Percentiles rank a stretch among this genome's conserved stretches.
Conservation (phyloP, 352 stramenopile species). For the Phytophthora tentaculata region DNA sequence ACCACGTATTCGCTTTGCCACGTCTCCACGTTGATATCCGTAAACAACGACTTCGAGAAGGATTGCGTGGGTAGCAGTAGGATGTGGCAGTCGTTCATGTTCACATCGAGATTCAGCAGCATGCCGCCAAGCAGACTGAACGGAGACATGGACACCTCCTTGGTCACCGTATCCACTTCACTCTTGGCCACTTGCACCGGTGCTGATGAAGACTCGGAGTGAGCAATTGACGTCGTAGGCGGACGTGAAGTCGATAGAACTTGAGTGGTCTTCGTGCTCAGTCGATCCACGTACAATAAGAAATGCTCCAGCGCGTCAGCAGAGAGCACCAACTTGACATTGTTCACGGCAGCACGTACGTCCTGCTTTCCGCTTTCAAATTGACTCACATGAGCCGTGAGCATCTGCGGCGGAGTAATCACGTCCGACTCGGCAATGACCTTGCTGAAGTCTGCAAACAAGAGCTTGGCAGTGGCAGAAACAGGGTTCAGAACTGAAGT, state of each 20-base stretch:
- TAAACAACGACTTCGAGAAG: conserved; percentile 64
- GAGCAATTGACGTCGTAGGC: conserved; percentile 30
- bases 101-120: conserved; percentile 54
- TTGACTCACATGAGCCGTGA: conserved; percentile 50
- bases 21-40: conserved; percentile 56
- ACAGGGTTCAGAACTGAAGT: conserved; percentile 41
- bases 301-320: conserved; percentile 65
- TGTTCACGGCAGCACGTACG: conserved; percentile 50
- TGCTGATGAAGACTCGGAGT: conserved; percentile 39
- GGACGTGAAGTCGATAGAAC: conserved; percentile 53
- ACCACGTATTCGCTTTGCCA: conserved; percentile 52
- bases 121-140: conserved; percentile 68
- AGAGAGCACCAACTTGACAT: conserved; percentile 53
- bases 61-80: conserved; percentile 50
- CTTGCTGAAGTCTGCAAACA: conserved; percentile 65
- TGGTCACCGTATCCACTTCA: conserved; percentile 40
- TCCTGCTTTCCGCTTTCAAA: conserved; percentile 55
- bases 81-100: conserved; percentile 64
- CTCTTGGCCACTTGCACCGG: conserved; percentile 34
- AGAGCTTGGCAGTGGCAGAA: conserved; percentile 53
- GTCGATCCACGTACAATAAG: conserved; percentile 64
- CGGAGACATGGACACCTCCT: conserved; percentile 63
- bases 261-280: conserved; percentile 59
- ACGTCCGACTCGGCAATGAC: conserved; percentile 31
- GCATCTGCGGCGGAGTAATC: conserved; percentile 46